phyloP scores from a whole-genome alignment of 2,329 filamentous ascomycete species.

The Sporothrix humicola region DNA sequence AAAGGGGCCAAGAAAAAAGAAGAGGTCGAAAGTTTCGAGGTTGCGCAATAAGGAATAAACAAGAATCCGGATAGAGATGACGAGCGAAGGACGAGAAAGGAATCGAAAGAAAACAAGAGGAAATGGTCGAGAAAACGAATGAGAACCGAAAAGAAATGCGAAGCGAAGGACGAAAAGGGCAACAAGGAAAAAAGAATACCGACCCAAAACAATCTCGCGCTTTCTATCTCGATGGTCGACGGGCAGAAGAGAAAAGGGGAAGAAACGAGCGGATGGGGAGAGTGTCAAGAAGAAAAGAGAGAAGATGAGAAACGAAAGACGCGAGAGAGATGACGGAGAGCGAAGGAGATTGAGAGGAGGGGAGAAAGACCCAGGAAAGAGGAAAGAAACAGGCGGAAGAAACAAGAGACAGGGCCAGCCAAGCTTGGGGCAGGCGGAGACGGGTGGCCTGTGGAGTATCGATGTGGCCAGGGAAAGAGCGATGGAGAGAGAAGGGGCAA shows the following conservation, averaged over 20 bases:
- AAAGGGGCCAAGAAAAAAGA: neutral
- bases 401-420: constrained; percentile 12
- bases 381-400: constrained; percentile 10
- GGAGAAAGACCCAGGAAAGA: neutral
- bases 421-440: constrained; percentile 23
- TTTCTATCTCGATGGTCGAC: constrained; percentile 20
- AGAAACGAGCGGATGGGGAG: constrained; percentile 28
- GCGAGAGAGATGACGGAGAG: constrained; percentile 7
- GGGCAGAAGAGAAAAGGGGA: neutral
- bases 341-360: constrained; percentile 2
- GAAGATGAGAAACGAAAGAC: constrained; percentile 18
- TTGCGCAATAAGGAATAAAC: constrained; percentile 25
- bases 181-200: constrained; percentile 1
- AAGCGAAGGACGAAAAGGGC: constrained; percentile 22
- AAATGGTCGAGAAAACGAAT: neutral
- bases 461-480: constrained; percentile 16
- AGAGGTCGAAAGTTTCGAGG: neutral
- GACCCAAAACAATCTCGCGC: constrained; percentile 10
- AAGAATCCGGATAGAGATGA: constrained; percentile 15
- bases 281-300: neutral
- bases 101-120: neutral
- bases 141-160: neutral
- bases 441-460: constrained; percentile 25
- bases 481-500: neutral
- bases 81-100: constrained; percentile 13